A percentile compares a stretch with the other conserved stretches of the same genome.
Evolutionary conservation across 1,284 basidiomycete species (phyloP).

Genomic region (Vanrija pseudolonga): DNA sequence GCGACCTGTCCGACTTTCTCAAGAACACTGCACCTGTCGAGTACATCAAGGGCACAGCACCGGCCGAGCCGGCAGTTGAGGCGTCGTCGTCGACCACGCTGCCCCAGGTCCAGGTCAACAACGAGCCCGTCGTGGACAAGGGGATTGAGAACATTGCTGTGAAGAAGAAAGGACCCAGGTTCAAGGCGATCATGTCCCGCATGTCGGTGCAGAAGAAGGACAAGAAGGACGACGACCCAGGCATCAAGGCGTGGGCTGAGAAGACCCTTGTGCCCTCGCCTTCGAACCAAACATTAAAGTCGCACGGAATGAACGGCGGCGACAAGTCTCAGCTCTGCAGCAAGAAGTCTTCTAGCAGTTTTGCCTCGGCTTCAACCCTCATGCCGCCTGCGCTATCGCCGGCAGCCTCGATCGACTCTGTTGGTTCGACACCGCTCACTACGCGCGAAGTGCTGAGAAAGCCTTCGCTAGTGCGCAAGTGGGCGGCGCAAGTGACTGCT

Average conservation of each 20-base stretch:
- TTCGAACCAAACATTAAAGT: neutral
- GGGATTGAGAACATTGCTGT: no score
- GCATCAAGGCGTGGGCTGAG: neutral
- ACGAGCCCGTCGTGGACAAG: neutral
- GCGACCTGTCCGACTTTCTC: constrained; percentile 42
- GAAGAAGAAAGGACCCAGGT: neutral
- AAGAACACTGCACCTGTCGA: constrained; percentile 24
- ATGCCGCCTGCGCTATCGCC: neutral
- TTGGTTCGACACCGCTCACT: neutral
- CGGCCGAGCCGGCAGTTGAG: no score
- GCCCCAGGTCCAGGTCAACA: neutral
- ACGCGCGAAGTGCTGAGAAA: constrained; percentile 8
- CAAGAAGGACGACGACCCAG: neutral
- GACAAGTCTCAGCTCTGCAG: no score
- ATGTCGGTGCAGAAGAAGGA: constrained; percentile 2
- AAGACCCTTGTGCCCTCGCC: neutral
- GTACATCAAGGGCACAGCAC: no score
- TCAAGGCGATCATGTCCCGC: constrained; percentile 9
- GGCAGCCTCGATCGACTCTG: neutral
- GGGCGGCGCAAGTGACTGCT: constrained; percentile 9
- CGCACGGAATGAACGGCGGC: neutral
- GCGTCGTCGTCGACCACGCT: no score
- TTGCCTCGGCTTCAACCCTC: constrained; percentile 6
- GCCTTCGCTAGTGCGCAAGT: constrained; percentile 18
- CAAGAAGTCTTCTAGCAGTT: constrained; percentile 5